phyloP scores from a whole-genome alignment of 495 filamentous ascomycete species.

The Talaromyces nanjingensis region DNA sequence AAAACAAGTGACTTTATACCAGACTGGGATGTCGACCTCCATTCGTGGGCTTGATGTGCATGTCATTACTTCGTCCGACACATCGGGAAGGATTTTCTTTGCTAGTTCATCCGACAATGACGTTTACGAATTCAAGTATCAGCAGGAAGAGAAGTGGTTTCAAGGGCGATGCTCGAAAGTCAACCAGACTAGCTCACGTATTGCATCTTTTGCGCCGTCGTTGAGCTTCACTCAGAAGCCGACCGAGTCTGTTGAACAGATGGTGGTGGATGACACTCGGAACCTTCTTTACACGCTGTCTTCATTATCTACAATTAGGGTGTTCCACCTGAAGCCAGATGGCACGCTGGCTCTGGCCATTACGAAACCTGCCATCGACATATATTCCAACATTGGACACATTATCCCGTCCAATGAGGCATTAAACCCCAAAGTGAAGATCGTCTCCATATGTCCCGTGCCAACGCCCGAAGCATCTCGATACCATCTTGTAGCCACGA shows the following conservation, averaged over 20 bases:
- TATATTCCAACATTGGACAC: conserved; percentile 66
- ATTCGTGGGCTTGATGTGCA: conserved; percentile 66
- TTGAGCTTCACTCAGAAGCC: conserved; percentile 43
- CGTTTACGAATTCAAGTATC: conserved; percentile 89
- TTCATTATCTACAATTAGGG: conserved; percentile 72
- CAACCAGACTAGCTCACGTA: conserved; percentile 75
- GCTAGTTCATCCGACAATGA: conserved; percentile 72
- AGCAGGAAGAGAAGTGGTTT: conserved; percentile 97
- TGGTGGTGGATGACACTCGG: conserved; percentile 82
- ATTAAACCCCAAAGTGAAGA: conserved; percentile 56
- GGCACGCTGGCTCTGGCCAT: conserved; percentile 48
- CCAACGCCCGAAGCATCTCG: conserved; percentile 71
- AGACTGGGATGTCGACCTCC: conserved; percentile 71
- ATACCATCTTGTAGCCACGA: conserved; percentile 84
- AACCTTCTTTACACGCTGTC: conserved; percentile 88
- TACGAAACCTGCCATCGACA: conserved; percentile 44
- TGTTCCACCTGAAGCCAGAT: conserved; percentile 66
- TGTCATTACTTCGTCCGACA: conserved; percentile 66
- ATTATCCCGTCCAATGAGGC: conserved; percentile 64
- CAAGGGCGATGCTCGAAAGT: conserved; percentile 70
- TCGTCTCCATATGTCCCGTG: conserved; percentile 81
- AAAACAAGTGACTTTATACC: conserved; percentile 66
- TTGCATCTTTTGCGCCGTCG: conserved; percentile 60
- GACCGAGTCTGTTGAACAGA: conserved; percentile 59
- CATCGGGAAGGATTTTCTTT: conserved; percentile 86